These are phyloP conservation scores for Sanghuangporus weigelae DNA, from an alignment of 1,284 basidiomycete species.

Conservation along the genomic window DNA sequence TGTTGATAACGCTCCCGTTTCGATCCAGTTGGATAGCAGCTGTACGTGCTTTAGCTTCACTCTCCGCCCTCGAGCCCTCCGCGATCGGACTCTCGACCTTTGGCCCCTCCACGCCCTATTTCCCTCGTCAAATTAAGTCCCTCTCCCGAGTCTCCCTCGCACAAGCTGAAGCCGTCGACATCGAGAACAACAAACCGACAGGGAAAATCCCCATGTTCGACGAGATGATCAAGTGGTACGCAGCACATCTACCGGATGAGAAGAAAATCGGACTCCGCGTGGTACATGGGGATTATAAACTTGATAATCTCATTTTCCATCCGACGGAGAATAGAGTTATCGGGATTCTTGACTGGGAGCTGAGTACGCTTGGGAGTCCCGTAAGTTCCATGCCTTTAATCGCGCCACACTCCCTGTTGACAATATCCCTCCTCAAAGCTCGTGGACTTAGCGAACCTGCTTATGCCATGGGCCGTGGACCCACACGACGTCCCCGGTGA, in stretches of 20 bases:
- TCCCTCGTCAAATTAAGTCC: constrained; percentile 88
- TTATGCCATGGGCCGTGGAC: constrained; percentile 78
- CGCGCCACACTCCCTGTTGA: background rate
- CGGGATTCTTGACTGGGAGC: constrained; percentile 94
- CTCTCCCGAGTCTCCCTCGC: constrained; percentile 68
- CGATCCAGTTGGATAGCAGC: constrained; percentile 69
- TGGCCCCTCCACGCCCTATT: constrained; percentile 78
- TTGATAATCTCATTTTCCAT: constrained; percentile 95
- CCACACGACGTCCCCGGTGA: constrained; percentile 33
- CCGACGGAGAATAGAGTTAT: constrained; percentile 89
- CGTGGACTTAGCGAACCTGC: constrained; percentile 89
- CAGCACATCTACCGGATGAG: constrained; percentile 67
- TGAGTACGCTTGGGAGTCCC: constrained; percentile 88
- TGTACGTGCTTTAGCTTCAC: constrained; percentile 65
- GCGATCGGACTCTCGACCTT: constrained; percentile 73
- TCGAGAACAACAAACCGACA: constrained; percentile 53
- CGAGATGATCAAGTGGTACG: constrained; percentile 77
- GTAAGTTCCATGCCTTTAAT: constrained; percentile 33
- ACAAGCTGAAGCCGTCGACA: constrained; percentile 64
- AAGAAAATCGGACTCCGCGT: constrained; percentile 60
- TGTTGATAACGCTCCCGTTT: background rate
- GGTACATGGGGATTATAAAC: constrained; percentile 95
- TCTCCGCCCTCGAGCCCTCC: constrained; percentile 69
- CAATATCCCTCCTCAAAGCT: constrained; percentile 42
- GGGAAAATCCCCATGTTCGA: constrained; percentile 71